Conservation (phyloP, 106 monocot species). For the Acanthochlamys bracteata region DNA sequence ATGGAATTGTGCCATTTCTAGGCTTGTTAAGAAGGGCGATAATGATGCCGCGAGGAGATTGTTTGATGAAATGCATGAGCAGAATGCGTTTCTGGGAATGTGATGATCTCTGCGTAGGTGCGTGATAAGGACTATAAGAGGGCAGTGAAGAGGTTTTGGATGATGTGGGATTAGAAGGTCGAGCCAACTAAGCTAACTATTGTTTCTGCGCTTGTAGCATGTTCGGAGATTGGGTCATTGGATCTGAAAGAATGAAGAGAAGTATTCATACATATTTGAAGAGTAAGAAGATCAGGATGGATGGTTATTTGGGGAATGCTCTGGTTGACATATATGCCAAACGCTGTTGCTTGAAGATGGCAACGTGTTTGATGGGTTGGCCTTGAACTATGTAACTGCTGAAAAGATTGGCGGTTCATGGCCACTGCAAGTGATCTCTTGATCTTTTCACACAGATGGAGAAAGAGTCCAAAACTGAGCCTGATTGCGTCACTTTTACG, state of each 20-base stretch:
- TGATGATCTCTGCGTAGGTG: slow-evolving; percentile 45
- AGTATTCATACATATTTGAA: slow-evolving; percentile 35
- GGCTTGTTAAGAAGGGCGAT: slow-evolving; percentile 32
- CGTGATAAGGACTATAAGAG: slow-evolving; percentile 16
- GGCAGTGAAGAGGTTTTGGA: slow-evolving; percentile 35
- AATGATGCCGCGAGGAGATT: slow-evolving; percentile 26
- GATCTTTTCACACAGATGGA: slow-evolving; percentile 50
- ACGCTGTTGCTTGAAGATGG: slow-evolving; percentile 41
- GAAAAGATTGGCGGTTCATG: slow-evolving; percentile 69
- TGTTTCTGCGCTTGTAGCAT: slow-evolving; percentile 55
- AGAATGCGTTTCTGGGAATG: slow-evolving; percentile 59
- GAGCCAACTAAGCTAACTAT: slow-evolving; percentile 52
- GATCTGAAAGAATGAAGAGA: slow-evolving; percentile 25
- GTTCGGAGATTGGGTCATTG: slow-evolving; percentile 43
- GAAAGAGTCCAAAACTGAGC: slow-evolving; percentile 19
- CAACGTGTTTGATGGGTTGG: slow-evolving; percentile 51
- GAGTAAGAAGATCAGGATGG: slow-evolving; percentile 23
- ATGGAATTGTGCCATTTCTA: slow-evolving; percentile 38
- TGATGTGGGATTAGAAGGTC: slow-evolving; percentile 29
- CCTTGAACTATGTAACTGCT: slow-evolving; percentile 55
- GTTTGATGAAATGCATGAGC: slow-evolving; percentile 47
- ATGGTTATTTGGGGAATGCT: slow-evolving; percentile 60
- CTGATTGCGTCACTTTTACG: slow-evolving; percentile 55
- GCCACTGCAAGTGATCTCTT: slow-evolving; percentile 39
- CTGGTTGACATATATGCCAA: slow-evolving; percentile 76